phyloP scores from a whole-genome alignment of 352 stramenopile genomes.

The Globisporangium camurandrum region DNA sequence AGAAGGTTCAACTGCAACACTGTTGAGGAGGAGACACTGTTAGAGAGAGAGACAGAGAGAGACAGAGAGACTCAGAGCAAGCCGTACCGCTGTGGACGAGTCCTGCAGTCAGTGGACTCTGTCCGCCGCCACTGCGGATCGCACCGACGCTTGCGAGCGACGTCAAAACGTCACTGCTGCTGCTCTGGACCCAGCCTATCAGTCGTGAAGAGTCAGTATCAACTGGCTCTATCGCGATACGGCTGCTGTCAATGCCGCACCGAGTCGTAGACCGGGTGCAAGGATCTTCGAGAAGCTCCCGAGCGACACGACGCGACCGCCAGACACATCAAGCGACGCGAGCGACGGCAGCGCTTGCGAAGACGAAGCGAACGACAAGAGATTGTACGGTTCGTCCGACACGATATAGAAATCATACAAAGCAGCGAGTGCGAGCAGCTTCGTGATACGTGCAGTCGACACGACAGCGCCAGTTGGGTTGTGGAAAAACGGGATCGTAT shows the following conservation, averaged over 20 bases:
- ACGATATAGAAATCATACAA: constrained; percentile 84
- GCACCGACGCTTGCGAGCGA: constrained; percentile 59
- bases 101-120: constrained; percentile 85
- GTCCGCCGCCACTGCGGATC: constrained; percentile 85
- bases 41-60: constrained; percentile 17
- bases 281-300: constrained; percentile 96
- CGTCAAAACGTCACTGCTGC: constrained; percentile 43
- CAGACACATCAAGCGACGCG: constrained; percentile 55
- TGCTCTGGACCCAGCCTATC: constrained; percentile 58
- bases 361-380: constrained; percentile 59
- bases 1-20: constrained; percentile 54
- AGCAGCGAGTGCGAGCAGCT: constrained; percentile 70
- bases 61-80: background rate
- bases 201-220: no score
- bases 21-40: constrained; percentile 15
- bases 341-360: constrained; percentile 47
- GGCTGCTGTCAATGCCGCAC: no score
- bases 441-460: constrained; percentile 47
- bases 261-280: constrained; percentile 82
- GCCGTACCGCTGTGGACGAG: constrained; percentile 70
- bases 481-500: constrained; percentile 91
- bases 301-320: constrained; percentile 74
- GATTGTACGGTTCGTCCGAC: constrained; percentile 93
- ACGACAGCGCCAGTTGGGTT: constrained; percentile 89
- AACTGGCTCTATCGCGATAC: no score